Evolutionary conservation across 1,284 basidiomycete species (phyloP).

Genomic region (Apiotrichum sp.): DNA sequence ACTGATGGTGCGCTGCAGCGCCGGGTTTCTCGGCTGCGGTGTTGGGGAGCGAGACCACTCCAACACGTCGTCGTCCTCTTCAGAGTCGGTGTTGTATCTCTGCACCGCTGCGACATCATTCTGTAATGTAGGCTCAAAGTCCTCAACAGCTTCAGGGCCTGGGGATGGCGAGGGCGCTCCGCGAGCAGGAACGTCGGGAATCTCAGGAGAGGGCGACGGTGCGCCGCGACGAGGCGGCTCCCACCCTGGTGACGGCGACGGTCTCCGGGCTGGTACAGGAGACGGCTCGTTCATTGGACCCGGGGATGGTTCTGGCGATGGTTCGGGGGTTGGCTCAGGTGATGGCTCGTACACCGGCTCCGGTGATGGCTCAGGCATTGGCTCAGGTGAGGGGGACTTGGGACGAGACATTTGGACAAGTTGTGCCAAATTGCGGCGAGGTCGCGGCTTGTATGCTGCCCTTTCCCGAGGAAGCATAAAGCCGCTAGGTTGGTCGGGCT

Average conservation of each 20-base stretch:
- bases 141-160: background rate
- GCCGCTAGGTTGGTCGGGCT: background rate
- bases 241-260: background rate
- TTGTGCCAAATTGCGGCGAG: background rate
- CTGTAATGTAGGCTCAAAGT: too few species aligned
- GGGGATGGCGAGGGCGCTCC: background rate
- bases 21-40: slow-evolving; percentile 16
- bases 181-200: background rate
- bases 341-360: background rate
- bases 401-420: background rate
- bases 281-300: too few species aligned
- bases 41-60: slow-evolving; percentile 44
- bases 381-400: background rate
- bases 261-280: too few species aligned
- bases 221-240: background rate
- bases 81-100: slow-evolving; percentile 9
- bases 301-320: background rate
- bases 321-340: background rate
- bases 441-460: too few species aligned
- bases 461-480: too few species aligned
- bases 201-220: background rate
- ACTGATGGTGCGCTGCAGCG: background rate
- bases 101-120: too few species aligned
- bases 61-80: slow-evolving; percentile 30
- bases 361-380: background rate